Conservation (phyloP, 1,139 yeast genomes). For the Saccharomyces hybrid region DNA sequence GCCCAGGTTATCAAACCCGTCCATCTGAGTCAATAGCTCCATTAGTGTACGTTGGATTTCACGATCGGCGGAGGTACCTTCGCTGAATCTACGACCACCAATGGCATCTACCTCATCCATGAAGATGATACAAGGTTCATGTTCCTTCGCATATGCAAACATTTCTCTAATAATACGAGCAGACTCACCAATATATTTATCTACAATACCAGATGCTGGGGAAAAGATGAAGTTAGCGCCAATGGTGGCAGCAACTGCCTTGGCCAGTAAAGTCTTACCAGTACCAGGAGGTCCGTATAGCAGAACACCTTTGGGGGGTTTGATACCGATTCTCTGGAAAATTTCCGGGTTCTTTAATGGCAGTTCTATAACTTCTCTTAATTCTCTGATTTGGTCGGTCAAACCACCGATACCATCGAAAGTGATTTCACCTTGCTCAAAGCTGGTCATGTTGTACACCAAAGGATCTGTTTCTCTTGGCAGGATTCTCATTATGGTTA, state of each 20-base stretch:
- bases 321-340: conserved; percentile 90
- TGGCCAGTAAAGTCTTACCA: conserved; percentile 90
- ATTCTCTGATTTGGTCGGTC: conserved; percentile 89
- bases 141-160: conserved; percentile 97
- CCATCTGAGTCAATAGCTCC: conserved; percentile 98
- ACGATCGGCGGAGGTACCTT: conserved; percentile 98
- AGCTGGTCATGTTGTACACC: conserved; percentile 96
- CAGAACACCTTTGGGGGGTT: conserved; percentile 96
- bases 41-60: conserved; percentile 97
- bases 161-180: conserved; percentile 95
- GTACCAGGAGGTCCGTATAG: conserved; percentile 99
- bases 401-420: conserved; percentile 96
- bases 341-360: conserved; percentile 96
- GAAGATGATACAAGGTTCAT: conserved; percentile 96
- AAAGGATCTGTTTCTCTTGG: conserved; percentile 98
- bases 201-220: conserved; percentile 97
- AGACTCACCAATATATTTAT: conserved; percentile 96
- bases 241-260: conserved; percentile 97
- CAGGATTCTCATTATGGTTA: conserved; percentile 92
- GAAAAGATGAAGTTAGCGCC: conserved; percentile 97
- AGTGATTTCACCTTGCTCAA: conserved; percentile 93
- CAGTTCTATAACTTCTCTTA: conserved; percentile 94
- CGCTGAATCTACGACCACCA: conserved; percentile 96
- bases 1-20: conserved; percentile 94
- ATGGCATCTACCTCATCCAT: conserved; percentile 99